Evolutionary conservation across 1,284 basidiomycete genomes (phyloP).

Genomic region (Phylloboletellus chloephorus): DNA sequence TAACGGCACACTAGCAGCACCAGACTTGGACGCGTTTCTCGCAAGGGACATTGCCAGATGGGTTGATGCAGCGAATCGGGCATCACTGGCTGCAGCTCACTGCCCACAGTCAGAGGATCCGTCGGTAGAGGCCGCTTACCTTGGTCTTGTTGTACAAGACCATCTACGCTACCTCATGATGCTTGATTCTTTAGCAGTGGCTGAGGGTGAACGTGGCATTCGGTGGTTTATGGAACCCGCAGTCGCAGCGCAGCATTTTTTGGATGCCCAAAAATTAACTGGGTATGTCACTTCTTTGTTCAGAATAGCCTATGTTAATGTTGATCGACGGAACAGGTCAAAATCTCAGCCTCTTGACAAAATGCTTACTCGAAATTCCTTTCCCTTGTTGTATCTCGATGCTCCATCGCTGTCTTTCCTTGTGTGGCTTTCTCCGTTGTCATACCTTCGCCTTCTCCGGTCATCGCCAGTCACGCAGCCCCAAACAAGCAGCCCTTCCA

Average conservation of each 20-base stretch:
- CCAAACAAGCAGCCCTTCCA: conserved; percentile 12
- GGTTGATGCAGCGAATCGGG: conserved; percentile 55
- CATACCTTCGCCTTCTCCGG: conserved; percentile 58
- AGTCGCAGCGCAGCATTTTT: conserved; percentile 20
- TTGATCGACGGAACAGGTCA: conserved; percentile 9
- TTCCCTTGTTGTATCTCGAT: conserved; percentile 64
- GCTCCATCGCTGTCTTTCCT: conserved; percentile 68
- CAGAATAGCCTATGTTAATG: conserved; percentile 4
- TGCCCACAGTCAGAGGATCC: conserved; percentile 33
- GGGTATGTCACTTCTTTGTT: conserved; percentile 13
- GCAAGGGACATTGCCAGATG: conserved; percentile 50
- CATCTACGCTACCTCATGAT: conserved; percentile 67
- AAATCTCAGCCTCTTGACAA: conserved; percentile 28
- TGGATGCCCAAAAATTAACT: conserved; percentile 13
- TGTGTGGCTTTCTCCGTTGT: conserved; percentile 57
- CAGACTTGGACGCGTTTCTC: conserved; percentile 55
- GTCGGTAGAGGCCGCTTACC: conserved; percentile 38
- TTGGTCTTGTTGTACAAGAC: conserved; percentile 45
- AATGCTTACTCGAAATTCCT: conserved; percentile 35
- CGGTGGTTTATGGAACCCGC: conserved; percentile 69
- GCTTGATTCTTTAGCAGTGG: conserved; percentile 62
- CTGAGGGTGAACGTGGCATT: conserved; percentile 57
- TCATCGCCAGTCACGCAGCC: conserved; percentile 27
- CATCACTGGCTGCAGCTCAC: conserved; percentile 33
- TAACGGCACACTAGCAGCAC: conserved; percentile 40